Evolutionary conservation across 179 eudicot species (phyloP).

Genomic region (Camellia oleifera): DNA sequence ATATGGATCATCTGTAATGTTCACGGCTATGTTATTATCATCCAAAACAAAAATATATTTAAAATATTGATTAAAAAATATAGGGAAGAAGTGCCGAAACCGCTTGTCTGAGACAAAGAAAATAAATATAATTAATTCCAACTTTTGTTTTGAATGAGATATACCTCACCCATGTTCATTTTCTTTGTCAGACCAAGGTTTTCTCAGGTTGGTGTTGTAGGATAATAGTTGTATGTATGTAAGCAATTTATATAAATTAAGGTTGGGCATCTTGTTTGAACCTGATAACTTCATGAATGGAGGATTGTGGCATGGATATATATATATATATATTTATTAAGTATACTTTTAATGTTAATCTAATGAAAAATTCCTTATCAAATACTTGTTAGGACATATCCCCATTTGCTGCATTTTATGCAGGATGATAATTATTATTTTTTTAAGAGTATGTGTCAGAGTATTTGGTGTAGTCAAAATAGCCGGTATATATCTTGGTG

Average conservation of each 20-base stretch:
- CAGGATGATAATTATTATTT: too few relatives aligned
- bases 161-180: slow-evolving; percentile 24
- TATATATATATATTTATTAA: too few relatives aligned
- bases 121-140: neutral
- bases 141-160: neutral
- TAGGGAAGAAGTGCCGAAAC: slow-evolving; percentile 7
- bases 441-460: too few relatives aligned
- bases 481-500: too few relatives aligned
- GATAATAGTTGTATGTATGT: neutral
- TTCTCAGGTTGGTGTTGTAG: neutral
- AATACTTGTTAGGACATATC: too few relatives aligned
- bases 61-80: neutral
- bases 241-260: neutral
- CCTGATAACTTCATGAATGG: neutral
- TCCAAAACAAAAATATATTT: neutral
- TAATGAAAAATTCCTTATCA: too few relatives aligned
- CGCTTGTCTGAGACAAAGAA: slow-evolving; percentile 18
- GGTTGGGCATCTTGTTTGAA: neutral
- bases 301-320: too few relatives aligned
- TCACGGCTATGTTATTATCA: neutral
- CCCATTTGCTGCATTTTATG: too few relatives aligned
- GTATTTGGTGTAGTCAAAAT: too few relatives aligned
- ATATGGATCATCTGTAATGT: neutral
- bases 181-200: slow-evolving; percentile 16
- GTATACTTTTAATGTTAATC: too few relatives aligned